Evolutionary conservation across 176 grass and related monocot species (phyloP).

Genomic region (Triticum monococcum): DNA sequence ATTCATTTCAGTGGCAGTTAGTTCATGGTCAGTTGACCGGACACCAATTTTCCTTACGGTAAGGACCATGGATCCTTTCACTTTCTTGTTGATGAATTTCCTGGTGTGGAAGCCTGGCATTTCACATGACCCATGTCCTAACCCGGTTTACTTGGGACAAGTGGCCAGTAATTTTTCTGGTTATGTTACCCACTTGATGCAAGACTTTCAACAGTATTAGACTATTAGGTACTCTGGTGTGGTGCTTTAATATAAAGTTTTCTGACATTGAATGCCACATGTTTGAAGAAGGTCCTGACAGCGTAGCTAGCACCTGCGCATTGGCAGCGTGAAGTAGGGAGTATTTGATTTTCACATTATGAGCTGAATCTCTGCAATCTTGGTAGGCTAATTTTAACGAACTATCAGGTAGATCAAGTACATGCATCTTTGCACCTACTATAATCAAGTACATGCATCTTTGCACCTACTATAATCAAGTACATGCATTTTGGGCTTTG

Average conservation of each 20-base stretch:
- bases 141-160: conserved; percentile 6
- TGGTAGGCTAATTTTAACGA: background rate
- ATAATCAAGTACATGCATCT: background rate
- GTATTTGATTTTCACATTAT: conserved; percentile 19
- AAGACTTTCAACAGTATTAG: conserved; percentile 21
- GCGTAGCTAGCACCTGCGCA: background rate
- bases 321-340: background rate
- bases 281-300: conserved; percentile 12
- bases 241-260: background rate
- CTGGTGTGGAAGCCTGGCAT: conserved; percentile 4
- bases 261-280: conserved; percentile 20
- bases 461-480: background rate
- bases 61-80: conserved; percentile 13
- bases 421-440: background rate
- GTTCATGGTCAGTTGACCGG: conserved; percentile 35
- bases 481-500: background rate
- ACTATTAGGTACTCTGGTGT: conserved; percentile 20
- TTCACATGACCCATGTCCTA: conserved; percentile 29
- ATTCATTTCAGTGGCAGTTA: conserved; percentile 21
- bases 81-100: conserved; percentile 22
- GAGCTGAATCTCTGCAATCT: conserved; percentile 26
- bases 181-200: conserved; percentile 23
- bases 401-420: background rate
- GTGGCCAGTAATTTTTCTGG: conserved; percentile 21
- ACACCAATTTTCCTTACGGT: conserved; percentile 27